Conservation (phyloP, 345 rosid genomes). For the Garcia nutans region DNA sequence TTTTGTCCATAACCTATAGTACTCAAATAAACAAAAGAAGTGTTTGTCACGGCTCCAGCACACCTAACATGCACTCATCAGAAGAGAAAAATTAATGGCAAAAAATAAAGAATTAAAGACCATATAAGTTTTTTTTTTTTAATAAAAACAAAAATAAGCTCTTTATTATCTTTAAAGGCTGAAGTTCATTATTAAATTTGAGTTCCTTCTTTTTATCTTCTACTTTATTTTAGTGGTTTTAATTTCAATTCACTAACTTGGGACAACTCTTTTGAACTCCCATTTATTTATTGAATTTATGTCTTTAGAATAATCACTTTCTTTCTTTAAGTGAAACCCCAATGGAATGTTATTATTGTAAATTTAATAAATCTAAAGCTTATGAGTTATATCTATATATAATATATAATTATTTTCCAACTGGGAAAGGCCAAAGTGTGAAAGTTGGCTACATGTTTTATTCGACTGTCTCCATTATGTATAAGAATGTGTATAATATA, state of each 20-base stretch:
- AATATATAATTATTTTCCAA: too few species aligned
- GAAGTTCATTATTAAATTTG: neutral
- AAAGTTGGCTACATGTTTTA: conserved; percentile 28
- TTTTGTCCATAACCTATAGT: too few species aligned
- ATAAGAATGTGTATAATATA: too few species aligned
- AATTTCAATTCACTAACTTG: conserved; percentile 11
- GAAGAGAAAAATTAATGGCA: neutral
- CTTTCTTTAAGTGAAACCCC: neutral
- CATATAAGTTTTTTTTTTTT: too few species aligned
- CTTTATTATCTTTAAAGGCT: too few species aligned
- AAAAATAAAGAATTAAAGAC: neutral
- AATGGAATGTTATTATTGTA: too few species aligned
- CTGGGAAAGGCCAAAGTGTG: conserved; percentile 17
- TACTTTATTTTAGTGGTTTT: neutral
- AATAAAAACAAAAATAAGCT: too few species aligned
- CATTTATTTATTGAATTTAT: conserved; percentile 9
- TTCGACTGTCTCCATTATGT: too few species aligned
- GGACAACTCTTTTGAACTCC: conserved; percentile 21
- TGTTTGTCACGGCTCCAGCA: too few species aligned
- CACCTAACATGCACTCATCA: neutral
- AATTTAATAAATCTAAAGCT: too few species aligned
- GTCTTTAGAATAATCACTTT: conserved; percentile 28
- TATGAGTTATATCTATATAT: too few species aligned
- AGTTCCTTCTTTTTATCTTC: conserved; percentile 14
- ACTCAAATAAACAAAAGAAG: too few species aligned